These are phyloP conservation scores for Echites panduratus DNA, from an alignment of 257 asterid genomes.

Conservation along the genomic window DNA sequence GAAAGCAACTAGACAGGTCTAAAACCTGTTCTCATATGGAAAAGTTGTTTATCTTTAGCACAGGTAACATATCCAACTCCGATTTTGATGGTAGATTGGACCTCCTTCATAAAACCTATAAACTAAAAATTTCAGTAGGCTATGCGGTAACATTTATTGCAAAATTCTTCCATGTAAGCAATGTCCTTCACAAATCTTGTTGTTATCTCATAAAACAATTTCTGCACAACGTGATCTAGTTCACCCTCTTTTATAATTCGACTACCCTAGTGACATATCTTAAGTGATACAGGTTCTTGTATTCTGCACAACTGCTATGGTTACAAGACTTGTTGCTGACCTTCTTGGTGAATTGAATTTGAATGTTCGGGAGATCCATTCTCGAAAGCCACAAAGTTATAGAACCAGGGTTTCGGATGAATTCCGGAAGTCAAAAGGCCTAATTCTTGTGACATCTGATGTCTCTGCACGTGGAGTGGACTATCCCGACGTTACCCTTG, in stretches of 20 bases:
- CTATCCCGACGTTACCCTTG: slow-evolving; percentile 93
- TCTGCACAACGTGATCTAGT: not conserved
- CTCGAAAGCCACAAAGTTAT: slow-evolving; percentile 87
- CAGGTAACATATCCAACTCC: not conserved
- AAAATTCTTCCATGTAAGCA: not conserved
- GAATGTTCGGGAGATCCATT: slow-evolving; percentile 91
- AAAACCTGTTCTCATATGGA: not conserved
- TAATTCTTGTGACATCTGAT: slow-evolving; percentile 91
- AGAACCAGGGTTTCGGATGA: slow-evolving; percentile 89
- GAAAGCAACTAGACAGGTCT: not conserved
- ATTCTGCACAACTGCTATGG: slow-evolving; percentile 99
- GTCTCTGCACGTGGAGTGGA: slow-evolving; percentile 99
- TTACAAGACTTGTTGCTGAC: slow-evolving; percentile 83
- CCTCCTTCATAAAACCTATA: not conserved
- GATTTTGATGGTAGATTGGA: not conserved
- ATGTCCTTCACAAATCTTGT: not conserved
- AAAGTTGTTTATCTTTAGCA: not conserved
- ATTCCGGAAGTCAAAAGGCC: slow-evolving; percentile 89
- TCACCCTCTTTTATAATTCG: not conserved
- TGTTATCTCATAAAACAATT: not conserved
- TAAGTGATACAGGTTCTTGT: slow-evolving; percentile 67
- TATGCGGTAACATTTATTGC: not conserved
- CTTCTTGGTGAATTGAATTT: slow-evolving; percentile 76
- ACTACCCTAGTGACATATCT: slow-evolving; percentile 4
- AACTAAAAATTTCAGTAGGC: not conserved